Evolutionary conservation across 2,329 filamentous ascomycete species (phyloP), one percentile per base, ranked within the genome.

Genomic region (Remersonia thermophila): DNA sequence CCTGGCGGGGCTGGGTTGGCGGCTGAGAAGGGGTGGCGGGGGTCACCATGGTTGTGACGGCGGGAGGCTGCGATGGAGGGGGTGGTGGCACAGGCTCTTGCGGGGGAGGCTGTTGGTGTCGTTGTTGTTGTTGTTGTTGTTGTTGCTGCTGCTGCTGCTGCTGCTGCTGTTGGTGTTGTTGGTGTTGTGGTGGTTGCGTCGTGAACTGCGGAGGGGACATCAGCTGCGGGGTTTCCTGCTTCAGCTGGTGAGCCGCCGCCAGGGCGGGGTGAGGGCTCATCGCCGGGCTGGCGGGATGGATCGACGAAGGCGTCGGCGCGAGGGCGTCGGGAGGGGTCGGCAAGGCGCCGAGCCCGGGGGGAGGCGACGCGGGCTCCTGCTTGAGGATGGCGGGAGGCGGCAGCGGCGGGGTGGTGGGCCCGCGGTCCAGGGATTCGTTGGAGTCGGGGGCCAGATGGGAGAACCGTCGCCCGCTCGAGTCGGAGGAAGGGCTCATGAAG

Each of bases 401-500:
- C 20, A 27, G 44, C 36, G 48, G 42, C 15, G 47, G 48, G 7
- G 40, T 33, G 35, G 13, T 36, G 3, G 47, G 47, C 11, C 34
- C 37, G 4, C 34, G 41, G 13, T 46, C 47, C 50, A 2, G 47
- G 57, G 8, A 51, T 56, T 37, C 20, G 20, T 23, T 23, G 5
- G 56, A 60, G 17, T 78, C 73, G 2, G 75, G 75, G 8, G 76
- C 73, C 44, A 78, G 78, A 46, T 77, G 75, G 12, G 73, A 78
- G 43, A 76, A 74, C 7, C 73, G 62, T 15, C 74, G 66, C 7
- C 73, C 73, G 28, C 60, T 63, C 7, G 59, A 59, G 41, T 74
- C 70, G 4, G 62, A 66, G 13, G 67, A 64, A 5, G 74, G 73
- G 39, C 70, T 73, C 44, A 67, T 61, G 54, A 80, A 80, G 41